Evolutionary conservation across 805 yeast species (phyloP).

Genomic region (Candida ipomoeae): DNA sequence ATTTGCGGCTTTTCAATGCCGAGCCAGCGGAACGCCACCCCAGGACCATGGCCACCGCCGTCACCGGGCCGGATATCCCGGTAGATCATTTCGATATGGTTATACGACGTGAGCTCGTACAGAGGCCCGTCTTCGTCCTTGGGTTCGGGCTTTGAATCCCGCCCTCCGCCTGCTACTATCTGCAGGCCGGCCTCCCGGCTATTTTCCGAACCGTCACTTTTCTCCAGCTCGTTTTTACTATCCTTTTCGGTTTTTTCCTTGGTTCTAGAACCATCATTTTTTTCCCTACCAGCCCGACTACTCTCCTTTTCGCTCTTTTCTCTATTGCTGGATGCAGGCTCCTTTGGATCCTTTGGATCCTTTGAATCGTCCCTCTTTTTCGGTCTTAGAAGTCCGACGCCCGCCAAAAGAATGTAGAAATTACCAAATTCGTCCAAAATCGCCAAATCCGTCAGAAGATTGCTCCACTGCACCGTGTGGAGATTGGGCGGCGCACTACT

Average conservation of each 20-base stretch:
- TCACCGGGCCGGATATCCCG: slow-evolving; percentile 29
- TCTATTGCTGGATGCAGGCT: background rate
- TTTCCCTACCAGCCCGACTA: too few species aligned
- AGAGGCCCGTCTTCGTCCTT: slow-evolving; percentile 26
- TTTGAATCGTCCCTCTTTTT: background rate
- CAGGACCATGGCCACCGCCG: slow-evolving; percentile 4
- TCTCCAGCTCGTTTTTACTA: background rate
- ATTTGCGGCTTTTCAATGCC: slow-evolving; percentile 65
- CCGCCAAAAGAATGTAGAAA: slow-evolving; percentile 39
- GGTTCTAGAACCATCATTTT: too few species aligned
- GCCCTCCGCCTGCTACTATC: too few species aligned
- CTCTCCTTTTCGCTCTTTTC: background rate
- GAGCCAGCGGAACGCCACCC: slow-evolving; percentile 65
- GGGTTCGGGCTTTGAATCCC: background rate
- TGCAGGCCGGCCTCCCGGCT: too few species aligned
- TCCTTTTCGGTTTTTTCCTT: background rate
- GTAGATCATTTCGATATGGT: slow-evolving; percentile 46
- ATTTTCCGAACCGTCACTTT: too few species aligned
- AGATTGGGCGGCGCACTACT: slow-evolving; percentile 29
- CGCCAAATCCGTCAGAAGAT: slow-evolving; percentile 76
- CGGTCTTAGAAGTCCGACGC: slow-evolving; percentile 32
- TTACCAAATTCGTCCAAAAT: slow-evolving; percentile 71
- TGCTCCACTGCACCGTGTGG: slow-evolving; percentile 64
- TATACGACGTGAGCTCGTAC: slow-evolving; percentile 41
- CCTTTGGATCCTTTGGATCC: background rate